Evolutionary conservation across 2,329 filamentous ascomycete species (phyloP).

Genomic region (Cladorrhinum sp.): DNA sequence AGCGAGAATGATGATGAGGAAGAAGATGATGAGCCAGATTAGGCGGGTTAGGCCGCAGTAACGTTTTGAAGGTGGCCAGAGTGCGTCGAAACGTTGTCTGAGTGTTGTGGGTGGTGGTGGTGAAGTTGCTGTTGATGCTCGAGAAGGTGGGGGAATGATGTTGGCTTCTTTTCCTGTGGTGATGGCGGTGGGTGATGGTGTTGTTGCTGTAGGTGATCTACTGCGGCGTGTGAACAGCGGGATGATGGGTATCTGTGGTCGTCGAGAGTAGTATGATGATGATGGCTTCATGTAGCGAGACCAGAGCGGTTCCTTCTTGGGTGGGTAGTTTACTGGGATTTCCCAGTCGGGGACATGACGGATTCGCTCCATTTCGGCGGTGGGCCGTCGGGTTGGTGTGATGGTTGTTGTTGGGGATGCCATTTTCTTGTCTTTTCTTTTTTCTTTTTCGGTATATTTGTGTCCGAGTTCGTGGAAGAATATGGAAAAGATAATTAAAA

Average conservation of each 20-base stretch:
- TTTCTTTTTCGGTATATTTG: no score
- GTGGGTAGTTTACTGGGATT: conserved; percentile 16
- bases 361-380: conserved; percentile 13
- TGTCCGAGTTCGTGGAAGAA: not conserved
- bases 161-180: not conserved
- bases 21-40: conserved; percentile 8
- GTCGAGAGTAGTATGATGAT: not conserved
- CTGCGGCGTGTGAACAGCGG: not conserved
- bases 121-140: not conserved
- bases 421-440: no score
- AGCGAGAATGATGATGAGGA: conserved; percentile 13
- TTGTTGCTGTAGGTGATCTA: no score
- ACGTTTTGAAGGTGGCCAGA: conserved; percentile 12
- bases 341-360: conserved; percentile 23
- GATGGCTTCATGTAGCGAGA: not conserved
- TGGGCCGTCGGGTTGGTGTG: not conserved
- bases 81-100: conserved; percentile 5
- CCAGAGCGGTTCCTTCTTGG: conserved; percentile 5
- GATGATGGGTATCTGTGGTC: not conserved
- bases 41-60: conserved; percentile 15
- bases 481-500: not conserved
- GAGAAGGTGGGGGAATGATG: not conserved
- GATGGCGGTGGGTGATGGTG: not conserved
- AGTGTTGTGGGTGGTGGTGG: not conserved
- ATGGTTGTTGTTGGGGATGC: not conserved